Evolutionary conservation across 2,329 filamentous ascomycete genomes (phyloP).

Genomic region (Nigrograna mackinnonii): DNA sequence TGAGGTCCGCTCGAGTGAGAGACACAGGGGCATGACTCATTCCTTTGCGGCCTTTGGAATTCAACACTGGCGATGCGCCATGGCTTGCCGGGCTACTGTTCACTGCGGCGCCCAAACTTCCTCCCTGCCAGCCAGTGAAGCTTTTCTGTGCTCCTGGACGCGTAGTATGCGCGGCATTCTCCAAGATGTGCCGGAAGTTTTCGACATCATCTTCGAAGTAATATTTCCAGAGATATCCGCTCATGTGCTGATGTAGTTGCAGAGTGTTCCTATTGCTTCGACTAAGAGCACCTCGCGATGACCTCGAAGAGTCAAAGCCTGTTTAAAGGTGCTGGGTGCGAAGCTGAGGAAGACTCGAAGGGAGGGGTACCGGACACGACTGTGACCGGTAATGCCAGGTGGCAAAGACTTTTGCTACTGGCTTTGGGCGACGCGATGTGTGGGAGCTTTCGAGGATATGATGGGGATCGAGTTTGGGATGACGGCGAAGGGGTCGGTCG

Average conservation of each 20-base stretch:
- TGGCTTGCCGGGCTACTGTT: slow-evolving; percentile 52
- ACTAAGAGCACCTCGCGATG: slow-evolving; percentile 81
- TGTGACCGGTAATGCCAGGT: slow-evolving; percentile 23
- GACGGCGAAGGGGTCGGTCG: no score
- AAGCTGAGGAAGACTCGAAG: slow-evolving; percentile 52
- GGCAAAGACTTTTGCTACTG: slow-evolving; percentile 1
- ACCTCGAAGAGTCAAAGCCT: slow-evolving; percentile 86
- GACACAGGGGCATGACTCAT: slow-evolving; percentile 30
- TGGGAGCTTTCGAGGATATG: no score
- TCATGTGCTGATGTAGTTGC: slow-evolving; percentile 68
- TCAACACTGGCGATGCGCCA: slow-evolving; percentile 49
- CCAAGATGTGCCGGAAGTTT: slow-evolving; percentile 86
- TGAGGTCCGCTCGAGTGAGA: slow-evolving; percentile 71
- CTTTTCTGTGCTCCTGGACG: slow-evolving; percentile 59
- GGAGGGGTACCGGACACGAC: slow-evolving; percentile 22
- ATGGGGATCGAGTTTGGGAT: no score
- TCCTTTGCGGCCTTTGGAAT: slow-evolving; percentile 37
- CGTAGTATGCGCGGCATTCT: slow-evolving; percentile 65
- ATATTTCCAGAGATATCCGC: slow-evolving; percentile 93
- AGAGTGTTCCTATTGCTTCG: slow-evolving; percentile 55
- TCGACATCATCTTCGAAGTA: slow-evolving; percentile 99
- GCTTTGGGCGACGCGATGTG: not conserved
- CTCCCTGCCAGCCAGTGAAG: slow-evolving; percentile 37
- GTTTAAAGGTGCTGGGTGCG: slow-evolving; percentile 74
- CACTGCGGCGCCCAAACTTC: slow-evolving; percentile 32